phyloP scores from a whole-genome alignment of 306 rosid genomes.

The Trifolium fragiferum region DNA sequence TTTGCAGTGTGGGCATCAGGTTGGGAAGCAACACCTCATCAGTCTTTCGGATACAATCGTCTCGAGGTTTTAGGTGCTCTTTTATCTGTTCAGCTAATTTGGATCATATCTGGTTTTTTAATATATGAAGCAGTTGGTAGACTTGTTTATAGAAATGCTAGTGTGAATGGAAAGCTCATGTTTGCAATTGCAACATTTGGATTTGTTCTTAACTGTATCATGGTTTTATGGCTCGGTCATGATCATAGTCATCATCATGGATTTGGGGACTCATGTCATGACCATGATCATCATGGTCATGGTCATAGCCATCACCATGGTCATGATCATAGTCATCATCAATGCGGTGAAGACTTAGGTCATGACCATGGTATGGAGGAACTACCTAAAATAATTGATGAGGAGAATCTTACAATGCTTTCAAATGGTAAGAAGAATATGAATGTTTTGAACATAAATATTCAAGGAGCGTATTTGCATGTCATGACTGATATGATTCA shows the following conservation, averaged over 20 bases:
- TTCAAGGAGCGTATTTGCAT: slow-evolving; percentile 95
- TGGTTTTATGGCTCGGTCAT: slow-evolving; percentile 94
- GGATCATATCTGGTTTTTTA: slow-evolving; percentile 80
- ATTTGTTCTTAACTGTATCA: slow-evolving; percentile 66
- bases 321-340: slow-evolving; percentile 13
- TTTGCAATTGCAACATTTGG: slow-evolving; percentile 85
- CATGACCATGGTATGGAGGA: slow-evolving; percentile 51
- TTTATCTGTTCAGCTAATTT: slow-evolving; percentile 81
- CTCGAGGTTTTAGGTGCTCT: slow-evolving; percentile 95
- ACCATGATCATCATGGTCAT: slow-evolving; percentile 51
- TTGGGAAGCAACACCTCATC: slow-evolving; percentile 79
- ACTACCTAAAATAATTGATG: slow-evolving; percentile 42
- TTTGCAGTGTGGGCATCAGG: slow-evolving; percentile 86
- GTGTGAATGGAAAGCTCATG: slow-evolving; percentile 83
- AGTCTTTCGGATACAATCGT: slow-evolving; percentile 82
- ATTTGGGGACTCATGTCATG: slow-evolving; percentile 25
- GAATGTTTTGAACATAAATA: slow-evolving; percentile 62
- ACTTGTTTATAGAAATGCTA: slow-evolving; percentile 47
- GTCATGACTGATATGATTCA: slow-evolving; percentile 89
- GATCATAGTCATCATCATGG: slow-evolving; percentile 48
- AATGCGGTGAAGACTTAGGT: slow-evolving; percentile 18
- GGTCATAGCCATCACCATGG: slow-evolving; percentile 46
- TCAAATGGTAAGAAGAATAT: slow-evolving; percentile 44
- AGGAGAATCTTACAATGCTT: slow-evolving; percentile 57
- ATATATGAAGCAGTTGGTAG: slow-evolving; percentile 77